Percentiles rank a stretch among this genome's conserved stretches.
phyloP scores from a whole-genome alignment of 2,329 filamentous ascomycete genomes.

The Beauveria sp. region DNA sequence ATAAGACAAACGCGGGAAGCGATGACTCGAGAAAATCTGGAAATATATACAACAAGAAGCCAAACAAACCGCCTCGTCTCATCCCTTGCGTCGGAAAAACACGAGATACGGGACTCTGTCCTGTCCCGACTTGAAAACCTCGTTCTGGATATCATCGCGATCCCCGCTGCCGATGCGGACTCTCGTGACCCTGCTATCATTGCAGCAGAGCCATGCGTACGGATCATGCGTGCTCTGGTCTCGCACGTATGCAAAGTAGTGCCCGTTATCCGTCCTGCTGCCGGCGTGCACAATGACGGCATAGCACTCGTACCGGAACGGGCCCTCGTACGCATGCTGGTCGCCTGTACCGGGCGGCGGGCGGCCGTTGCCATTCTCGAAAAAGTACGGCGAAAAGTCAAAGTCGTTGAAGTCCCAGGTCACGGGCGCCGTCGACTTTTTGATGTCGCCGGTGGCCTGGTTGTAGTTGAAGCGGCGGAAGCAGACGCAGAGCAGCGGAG shows the following conservation, averaged over 20 bases:
- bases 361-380: constrained; percentile 26
- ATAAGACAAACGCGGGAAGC: too few species aligned
- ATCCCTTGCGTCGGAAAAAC: constrained; percentile 35
- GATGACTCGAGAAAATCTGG: too few species aligned
- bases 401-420: constrained; percentile 70
- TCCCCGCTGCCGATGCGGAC: constrained; percentile 33
- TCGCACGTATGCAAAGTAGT: constrained; percentile 69
- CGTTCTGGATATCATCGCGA: constrained; percentile 26
- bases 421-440: constrained; percentile 64
- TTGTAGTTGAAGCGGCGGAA: constrained; percentile 53
- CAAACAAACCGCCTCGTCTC: too few species aligned
- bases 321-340: constrained; percentile 34
- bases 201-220: constrained; percentile 41
- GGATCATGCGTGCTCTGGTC: constrained; percentile 41
- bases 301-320: constrained; percentile 77
- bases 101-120: constrained; percentile 39
- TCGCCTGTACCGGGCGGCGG: constrained; percentile 26
- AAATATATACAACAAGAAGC: too few species aligned
- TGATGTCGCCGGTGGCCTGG: constrained; percentile 27
- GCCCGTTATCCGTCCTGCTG: constrained; percentile 58
- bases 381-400: constrained; percentile 40
- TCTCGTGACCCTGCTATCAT: constrained; percentile 35
- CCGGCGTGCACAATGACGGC: constrained; percentile 76
- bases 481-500: constrained; percentile 69
- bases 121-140: constrained; percentile 30